Base-by-base conservation (phyloP, 176 grass and related monocot species). In the Lolium multiflorum region DNA sequence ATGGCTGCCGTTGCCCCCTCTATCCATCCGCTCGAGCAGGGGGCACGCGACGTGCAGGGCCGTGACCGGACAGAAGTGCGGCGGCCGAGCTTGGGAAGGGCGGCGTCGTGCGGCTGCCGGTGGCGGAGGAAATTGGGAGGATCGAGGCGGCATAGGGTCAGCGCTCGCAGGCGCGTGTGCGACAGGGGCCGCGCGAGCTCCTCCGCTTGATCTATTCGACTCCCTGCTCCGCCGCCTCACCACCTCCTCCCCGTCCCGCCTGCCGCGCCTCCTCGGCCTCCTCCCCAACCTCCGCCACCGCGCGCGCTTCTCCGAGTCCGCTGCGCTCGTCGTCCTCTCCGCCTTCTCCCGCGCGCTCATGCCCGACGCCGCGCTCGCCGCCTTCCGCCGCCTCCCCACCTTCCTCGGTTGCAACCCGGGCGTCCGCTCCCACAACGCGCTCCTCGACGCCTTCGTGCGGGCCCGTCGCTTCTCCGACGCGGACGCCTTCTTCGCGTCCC, bases 371-470 rank as follows among this genome's bases (percentile, higher is more conserved):
- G 96, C 96, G 15, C 85, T 98, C 68, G 85, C 80, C 81, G 85
- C 94, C 35, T 99, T 99, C 82, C 86, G 86, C 71, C 56, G 79
- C 10, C 88, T 98, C 20, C 88, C 51, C 16, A 63, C 69, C 67
- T 22, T 96, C 79, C 94, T 96, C 74, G 86, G 97, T 28, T 94
- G 90, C 47, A 94, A 89, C 44, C 92, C 92, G 46, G 94, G 94
- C 74, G 87, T 96, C 71, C 90, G 92, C 57, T 94, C 94, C 47
- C 94, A 96, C 60, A 99, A 99, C 82, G 76, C 87, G 15, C 91
- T 96, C 77, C 92, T 99, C 20, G 97, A 99, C 49, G 97, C 97
- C 18, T 82, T 96, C 61, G 92, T 99, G 9, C 92, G 97, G 24
- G 79, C 92, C 16, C 86, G 87, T 7, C 84, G 85, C 70, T 99